phyloP scores from a whole-genome alignment of 2,329 filamentous ascomycete species.

The Xylariaceae sp. region DNA sequence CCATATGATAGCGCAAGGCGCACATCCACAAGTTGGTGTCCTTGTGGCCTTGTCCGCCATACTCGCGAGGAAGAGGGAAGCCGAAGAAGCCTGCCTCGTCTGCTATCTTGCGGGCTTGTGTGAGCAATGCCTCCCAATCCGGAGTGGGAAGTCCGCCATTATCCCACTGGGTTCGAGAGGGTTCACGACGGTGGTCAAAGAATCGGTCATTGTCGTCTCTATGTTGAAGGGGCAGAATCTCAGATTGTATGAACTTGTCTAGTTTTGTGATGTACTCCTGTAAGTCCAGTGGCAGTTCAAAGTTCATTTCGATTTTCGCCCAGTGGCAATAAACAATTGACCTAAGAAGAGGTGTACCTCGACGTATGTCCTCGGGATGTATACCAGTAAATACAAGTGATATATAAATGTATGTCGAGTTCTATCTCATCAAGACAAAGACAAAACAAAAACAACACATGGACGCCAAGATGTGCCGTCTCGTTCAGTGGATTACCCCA shows the following conservation, averaged over 20 bases:
- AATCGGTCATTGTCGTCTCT: conserved; percentile 56
- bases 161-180: conserved; percentile 57
- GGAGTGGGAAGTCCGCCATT: conserved; percentile 48
- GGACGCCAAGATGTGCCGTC: too few relatives aligned
- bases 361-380: too few relatives aligned
- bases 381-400: too few relatives aligned
- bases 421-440: too few relatives aligned
- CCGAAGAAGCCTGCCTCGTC: conserved; percentile 57
- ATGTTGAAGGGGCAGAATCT: conserved; percentile 50
- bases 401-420: too few relatives aligned
- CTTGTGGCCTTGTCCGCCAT: conserved; percentile 32
- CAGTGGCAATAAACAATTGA: not conserved
- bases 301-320: conserved; percentile 12
- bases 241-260: conserved; percentile 53
- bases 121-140: conserved; percentile 54
- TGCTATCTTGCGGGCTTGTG: conserved; percentile 43
- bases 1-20: conserved; percentile 54
- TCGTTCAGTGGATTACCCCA: too few relatives aligned
- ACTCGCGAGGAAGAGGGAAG: conserved; percentile 48
- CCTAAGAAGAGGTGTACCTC: too few relatives aligned
- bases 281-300: conserved; percentile 16
- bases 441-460: too few relatives aligned
- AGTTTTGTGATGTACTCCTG: conserved; percentile 34
- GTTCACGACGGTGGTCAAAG: conserved; percentile 60
- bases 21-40: conserved; percentile 58